Evolutionary conservation across 495 filamentous ascomycete species (phyloP), one percentile per base, ranked within the genome.

Genomic region (Talaromyces trachyspermus): DNA sequence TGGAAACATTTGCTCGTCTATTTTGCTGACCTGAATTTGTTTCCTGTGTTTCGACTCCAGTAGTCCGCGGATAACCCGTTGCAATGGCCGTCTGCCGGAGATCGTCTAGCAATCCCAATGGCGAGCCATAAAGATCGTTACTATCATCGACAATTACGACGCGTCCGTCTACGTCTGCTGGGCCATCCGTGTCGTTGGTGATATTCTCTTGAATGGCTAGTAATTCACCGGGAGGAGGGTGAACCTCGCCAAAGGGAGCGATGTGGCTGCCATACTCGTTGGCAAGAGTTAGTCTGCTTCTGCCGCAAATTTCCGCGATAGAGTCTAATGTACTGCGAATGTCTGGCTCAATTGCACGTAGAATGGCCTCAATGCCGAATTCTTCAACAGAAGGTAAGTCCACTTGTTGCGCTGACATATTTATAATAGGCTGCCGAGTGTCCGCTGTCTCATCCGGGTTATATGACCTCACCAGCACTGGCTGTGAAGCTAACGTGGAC

Each of bases 231-330:
- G 64, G 48, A 9, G 64, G 56, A 37, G 68, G 65, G 23, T 64
- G 59, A 40, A 83, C 75, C 51, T 81, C 76, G 5, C 77, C 78
- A 22, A 80, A 60, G 0, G 80, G 80, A 6, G 80, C 79, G 22
- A 81, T 72, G 54, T 84, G 80, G 45, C 79, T 80, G 24, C 64
- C 72, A 56, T 84, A 81, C 54, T 83, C 77, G 54, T 83, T 78
- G 22, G 80, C 75, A 32, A 84, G 60, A 54, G 76, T 81, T 48
- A 80, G 60, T 50, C 73, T 76, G 59, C 76, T 83, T 29, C 75
- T 68, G 3, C 79, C 79, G 51, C 75, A 81, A 43, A 84, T 81
- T 53, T 82, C 76, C 15, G 79, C 80, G 48, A 84, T 83, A 4
- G 77, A 75, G 48, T 81, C 72, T 22, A 84, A 64, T 2, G 79